Conservation (phyloP, 495 filamentous ascomycete species). For the Choiromyces venosus region DNA sequence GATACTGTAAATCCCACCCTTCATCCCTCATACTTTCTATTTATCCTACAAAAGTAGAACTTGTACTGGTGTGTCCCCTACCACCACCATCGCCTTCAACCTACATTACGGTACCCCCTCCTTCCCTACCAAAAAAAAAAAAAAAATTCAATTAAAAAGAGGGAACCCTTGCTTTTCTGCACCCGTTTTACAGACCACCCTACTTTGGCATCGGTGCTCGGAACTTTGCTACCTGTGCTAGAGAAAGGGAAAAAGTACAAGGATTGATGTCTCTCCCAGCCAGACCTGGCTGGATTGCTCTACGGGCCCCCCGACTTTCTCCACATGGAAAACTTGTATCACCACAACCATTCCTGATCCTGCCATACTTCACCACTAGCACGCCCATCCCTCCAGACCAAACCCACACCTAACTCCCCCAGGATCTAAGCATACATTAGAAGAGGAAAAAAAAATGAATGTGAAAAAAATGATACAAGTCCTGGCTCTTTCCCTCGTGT, state of each 20-base stretch:
- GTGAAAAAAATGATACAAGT: background rate
- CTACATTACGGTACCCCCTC: background rate
- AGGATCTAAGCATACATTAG: background rate
- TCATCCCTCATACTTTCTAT: background rate
- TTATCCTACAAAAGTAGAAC: background rate
- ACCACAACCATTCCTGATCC: background rate
- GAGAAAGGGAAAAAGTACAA: background rate
- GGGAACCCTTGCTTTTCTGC: background rate
- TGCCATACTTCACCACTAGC: background rate
- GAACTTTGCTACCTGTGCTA: background rate
- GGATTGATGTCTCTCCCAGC: background rate
- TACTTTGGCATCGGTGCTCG: background rate
- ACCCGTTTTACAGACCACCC: background rate
- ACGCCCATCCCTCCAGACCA: background rate
- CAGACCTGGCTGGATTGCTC: background rate
- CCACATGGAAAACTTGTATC: background rate
- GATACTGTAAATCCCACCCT: background rate
- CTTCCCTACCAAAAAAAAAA: background rate
- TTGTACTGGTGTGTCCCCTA: background rate
- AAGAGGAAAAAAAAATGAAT: background rate
- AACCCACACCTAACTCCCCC: background rate
- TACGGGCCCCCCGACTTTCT: background rate
- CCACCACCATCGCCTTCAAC: background rate
- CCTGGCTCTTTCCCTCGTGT: background rate
- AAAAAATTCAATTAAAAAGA: too few species aligned